Percentiles rank a stretch among this genome's conserved stretches.
Conservation (phyloP, 208 protist species). For the Trypanosoma rangeli region DNA sequence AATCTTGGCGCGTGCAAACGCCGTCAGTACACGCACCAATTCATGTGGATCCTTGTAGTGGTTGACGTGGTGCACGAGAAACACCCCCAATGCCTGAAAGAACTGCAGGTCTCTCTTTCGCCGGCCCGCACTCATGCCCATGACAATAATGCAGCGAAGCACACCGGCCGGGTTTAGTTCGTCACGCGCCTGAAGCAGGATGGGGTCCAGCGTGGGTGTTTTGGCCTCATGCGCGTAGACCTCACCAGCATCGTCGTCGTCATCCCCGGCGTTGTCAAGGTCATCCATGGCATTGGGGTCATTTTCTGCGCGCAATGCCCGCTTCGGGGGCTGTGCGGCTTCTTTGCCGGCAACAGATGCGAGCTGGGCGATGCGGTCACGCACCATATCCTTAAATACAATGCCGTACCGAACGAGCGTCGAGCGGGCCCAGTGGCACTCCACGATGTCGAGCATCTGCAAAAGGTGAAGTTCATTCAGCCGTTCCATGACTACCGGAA, state of each 20-base stretch:
- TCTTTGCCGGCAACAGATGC: constrained; percentile 36
- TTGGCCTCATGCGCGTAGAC: constrained; percentile 19
- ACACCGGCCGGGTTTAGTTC: constrained; percentile 51
- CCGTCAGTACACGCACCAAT: constrained; percentile 62
- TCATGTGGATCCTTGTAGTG: constrained; percentile 61
- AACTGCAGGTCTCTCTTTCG: constrained; percentile 77
- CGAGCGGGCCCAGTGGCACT: constrained; percentile 60
- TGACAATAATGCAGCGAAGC: constrained; percentile 55
- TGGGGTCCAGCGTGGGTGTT: constrained; percentile 17
- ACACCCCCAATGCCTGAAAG: constrained; percentile 68
- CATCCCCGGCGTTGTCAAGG: constrained; percentile 4
- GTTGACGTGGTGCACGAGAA: constrained; percentile 63
- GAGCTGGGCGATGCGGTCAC: constrained; percentile 67
- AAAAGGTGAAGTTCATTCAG: constrained; percentile 45
- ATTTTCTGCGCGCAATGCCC: background rate
- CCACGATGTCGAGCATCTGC: constrained; percentile 67
- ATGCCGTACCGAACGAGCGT: constrained; percentile 74
- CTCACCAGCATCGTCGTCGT: constrained; percentile 12
- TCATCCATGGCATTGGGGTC: background rate
- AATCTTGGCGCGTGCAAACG: constrained; percentile 77
- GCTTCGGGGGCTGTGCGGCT: background rate
- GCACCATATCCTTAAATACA: constrained; percentile 50
- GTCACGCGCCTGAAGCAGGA: constrained; percentile 39
- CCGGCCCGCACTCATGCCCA: constrained; percentile 64
- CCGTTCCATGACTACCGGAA: constrained; percentile 63